Percentiles rank a stretch among this genome's conserved stretches.
phyloP scores from a whole-genome alignment of 164 flowering plant species.

The Dillenia turbinata region DNA sequence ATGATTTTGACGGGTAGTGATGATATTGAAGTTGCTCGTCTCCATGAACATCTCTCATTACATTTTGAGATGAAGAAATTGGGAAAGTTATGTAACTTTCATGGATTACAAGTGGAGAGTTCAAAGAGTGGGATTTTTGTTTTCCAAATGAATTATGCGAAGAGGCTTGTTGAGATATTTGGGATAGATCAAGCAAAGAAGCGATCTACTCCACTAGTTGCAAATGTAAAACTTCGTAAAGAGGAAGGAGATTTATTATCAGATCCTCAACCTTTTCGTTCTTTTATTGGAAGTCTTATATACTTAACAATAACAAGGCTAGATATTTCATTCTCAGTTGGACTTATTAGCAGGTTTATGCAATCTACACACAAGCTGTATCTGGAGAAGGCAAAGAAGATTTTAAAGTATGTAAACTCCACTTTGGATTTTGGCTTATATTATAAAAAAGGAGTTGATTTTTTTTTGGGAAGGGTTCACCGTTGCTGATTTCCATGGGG shows the following conservation, averaged over 20 bases:
- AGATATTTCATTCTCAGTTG: slow-evolving; percentile 3
- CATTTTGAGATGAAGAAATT: slow-evolving; percentile 5
- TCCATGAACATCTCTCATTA: neutral
- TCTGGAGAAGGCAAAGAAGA: slow-evolving; percentile 1
- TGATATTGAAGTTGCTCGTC: neutral
- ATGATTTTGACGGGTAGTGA: neutral
- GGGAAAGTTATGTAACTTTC: slow-evolving; percentile 7
- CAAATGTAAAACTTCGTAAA: neutral
- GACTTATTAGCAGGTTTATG: slow-evolving; percentile 3
- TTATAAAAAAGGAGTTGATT: neutral
- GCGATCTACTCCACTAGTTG: slow-evolving; percentile 2
- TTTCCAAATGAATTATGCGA: slow-evolving; percentile 1
- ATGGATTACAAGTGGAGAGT: slow-evolving; percentile 4
- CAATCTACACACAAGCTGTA: slow-evolving; percentile 3
- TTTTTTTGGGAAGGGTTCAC: neutral
- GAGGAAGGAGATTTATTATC: slow-evolving; percentile 1
- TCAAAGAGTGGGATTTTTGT: neutral
- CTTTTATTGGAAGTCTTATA: slow-evolving; percentile 4
- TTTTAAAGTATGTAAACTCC: neutral
- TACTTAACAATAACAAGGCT: slow-evolving; percentile 7
- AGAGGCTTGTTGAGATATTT: slow-evolving; percentile 5
- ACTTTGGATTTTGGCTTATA: neutral
- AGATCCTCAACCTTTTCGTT: slow-evolving; percentile 1
- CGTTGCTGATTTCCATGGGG: neutral
- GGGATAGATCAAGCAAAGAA: neutral